These are phyloP conservation scores for Guadua angustifolia DNA, from an alignment of 176 grass and related monocot genomes.

Conservation along the genomic window DNA sequence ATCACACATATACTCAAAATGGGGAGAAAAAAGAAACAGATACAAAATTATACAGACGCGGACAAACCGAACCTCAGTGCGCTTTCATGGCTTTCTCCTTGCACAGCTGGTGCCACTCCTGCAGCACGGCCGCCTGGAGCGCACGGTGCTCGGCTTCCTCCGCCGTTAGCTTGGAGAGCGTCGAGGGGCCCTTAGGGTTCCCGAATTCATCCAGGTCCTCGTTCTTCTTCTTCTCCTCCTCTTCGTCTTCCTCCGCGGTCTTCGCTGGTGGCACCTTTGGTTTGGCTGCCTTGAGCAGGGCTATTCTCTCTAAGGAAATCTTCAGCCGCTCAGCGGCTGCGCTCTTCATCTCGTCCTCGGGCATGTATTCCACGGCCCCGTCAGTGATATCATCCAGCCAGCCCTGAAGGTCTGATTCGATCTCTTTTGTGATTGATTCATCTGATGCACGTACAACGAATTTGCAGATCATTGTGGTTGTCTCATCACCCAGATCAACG, in stretches of 20 bases:
- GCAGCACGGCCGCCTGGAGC: slow-evolving; percentile 86
- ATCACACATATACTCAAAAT: slow-evolving; percentile 31
- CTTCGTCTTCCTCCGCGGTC: slow-evolving; percentile 68
- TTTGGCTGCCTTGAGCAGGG: slow-evolving; percentile 87
- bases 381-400: slow-evolving; percentile 96
- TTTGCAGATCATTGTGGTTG: slow-evolving; percentile 98
- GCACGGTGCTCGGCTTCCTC: slow-evolving; percentile 96
- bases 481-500: slow-evolving; percentile 92
- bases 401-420: slow-evolving; percentile 85
- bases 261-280: slow-evolving; percentile 64
- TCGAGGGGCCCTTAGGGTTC: slow-evolving; percentile 85
- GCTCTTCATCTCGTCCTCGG: slow-evolving; percentile 90
- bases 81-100: slow-evolving; percentile 92
- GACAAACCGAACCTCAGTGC: slow-evolving; percentile 38
- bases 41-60: slow-evolving; percentile 45
- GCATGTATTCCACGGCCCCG: slow-evolving; percentile 81
- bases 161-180: slow-evolving; percentile 75
- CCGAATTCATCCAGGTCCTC: slow-evolving; percentile 60
- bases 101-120: slow-evolving; percentile 87
- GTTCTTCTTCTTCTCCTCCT: slow-evolving; percentile 63
- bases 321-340: slow-evolving; percentile 68
- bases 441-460: slow-evolving; percentile 89
- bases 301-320: slow-evolving; percentile 89
- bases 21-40: background rate
- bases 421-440: slow-evolving; percentile 85